Conservation (phyloP, 257 asterid genomes). For the Salvia rosmarinus region DNA sequence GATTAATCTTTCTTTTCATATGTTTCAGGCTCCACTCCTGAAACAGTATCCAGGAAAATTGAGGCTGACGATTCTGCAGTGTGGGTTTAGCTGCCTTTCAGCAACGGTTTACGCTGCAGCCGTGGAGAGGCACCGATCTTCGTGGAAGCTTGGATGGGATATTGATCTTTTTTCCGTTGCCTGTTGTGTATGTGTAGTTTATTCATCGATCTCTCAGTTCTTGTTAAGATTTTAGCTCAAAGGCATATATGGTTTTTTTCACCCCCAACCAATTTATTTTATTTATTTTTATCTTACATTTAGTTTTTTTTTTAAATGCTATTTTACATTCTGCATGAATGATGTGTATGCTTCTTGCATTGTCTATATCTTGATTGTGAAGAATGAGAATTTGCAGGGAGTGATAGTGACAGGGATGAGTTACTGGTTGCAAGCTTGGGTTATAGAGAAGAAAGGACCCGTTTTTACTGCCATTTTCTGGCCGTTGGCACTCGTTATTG, state of each 20-base stretch:
- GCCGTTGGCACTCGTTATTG: slow-evolving; percentile 53
- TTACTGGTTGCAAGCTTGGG: slow-evolving; percentile 56
- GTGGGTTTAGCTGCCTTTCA: slow-evolving; percentile 49
- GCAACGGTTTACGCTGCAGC: slow-evolving; percentile 47
- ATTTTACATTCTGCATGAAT: too few relatives aligned
- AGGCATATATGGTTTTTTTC: too few relatives aligned
- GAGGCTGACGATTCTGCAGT: slow-evolving; percentile 53
- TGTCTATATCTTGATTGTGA: too few relatives aligned
- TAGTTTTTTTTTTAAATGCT: too few relatives aligned
- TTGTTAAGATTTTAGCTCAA: too few relatives aligned
- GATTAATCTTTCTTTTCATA: too few relatives aligned
- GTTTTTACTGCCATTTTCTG: slow-evolving; percentile 52
- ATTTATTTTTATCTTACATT: too few relatives aligned
- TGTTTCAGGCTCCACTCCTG: slow-evolving; percentile 40
- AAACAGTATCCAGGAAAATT: slow-evolving; percentile 54
- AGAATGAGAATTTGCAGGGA: slow-evolving; percentile 44
- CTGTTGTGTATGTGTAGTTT: slow-evolving; percentile 49
- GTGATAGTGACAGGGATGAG: slow-evolving; percentile 51
- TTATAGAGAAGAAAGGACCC: slow-evolving; percentile 62
- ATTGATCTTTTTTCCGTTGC: slow-evolving; percentile 42
- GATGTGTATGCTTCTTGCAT: too few relatives aligned
- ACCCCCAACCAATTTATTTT: too few relatives aligned
- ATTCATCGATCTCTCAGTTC: too few relatives aligned
- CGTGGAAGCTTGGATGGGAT: slow-evolving; percentile 68
- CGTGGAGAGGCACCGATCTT: slow-evolving; percentile 39